Percentiles rank a stretch among this genome's conserved stretches.
These are phyloP conservation scores for Epichloe scottii DNA, from an alignment of 2,329 filamentous ascomycete genomes.

Conservation along the genomic window DNA sequence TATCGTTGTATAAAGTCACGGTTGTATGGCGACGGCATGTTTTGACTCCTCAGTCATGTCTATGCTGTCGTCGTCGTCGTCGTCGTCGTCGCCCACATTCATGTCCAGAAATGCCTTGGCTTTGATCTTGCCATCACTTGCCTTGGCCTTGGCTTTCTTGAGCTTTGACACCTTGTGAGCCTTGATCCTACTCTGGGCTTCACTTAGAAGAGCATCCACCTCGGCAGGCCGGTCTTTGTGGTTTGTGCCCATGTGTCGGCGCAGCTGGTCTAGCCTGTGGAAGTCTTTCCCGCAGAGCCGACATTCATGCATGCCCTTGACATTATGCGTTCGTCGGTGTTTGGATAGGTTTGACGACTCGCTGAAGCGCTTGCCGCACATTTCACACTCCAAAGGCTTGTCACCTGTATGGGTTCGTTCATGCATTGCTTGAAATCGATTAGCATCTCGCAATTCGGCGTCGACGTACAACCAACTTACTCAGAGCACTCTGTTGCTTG, in stretches of 20 bases:
- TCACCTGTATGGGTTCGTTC: conserved; percentile 52
- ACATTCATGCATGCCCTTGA: conserved; percentile 39
- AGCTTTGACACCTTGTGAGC: conserved; percentile 7
- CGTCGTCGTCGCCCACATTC: not conserved
- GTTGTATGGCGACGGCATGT: not conserved
- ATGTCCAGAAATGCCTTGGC: not conserved
- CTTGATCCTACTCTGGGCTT: conserved; percentile 7
- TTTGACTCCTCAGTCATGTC: conserved; percentile 5
- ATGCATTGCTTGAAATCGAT: conserved; percentile 44
- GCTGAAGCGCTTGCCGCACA: conserved; percentile 46
- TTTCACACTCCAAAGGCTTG: conserved; percentile 47
- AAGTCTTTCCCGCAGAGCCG: conserved; percentile 44
- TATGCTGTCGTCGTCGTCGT: not conserved
- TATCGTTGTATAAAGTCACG: not conserved
- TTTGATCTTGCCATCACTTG: conserved; percentile 1
- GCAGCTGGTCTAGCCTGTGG: conserved; percentile 46
- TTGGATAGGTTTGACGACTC: conserved; percentile 57
- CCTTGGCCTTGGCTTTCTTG: conserved; percentile 4
- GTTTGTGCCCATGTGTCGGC: conserved; percentile 35
- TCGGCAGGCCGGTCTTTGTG: conserved; percentile 16
- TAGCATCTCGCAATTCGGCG: conserved; percentile 4
- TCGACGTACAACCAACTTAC: conserved; percentile 26
- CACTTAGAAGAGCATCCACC: conserved; percentile 9
- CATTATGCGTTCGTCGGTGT: conserved; percentile 48
- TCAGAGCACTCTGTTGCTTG: conserved; percentile 54